Percentiles rank a stretch among this genome's conserved stretches.
These are phyloP conservation scores for Podosphaera fusca DNA, from an alignment of 2,329 filamentous ascomycete genomes.

Conservation along the genomic window DNA sequence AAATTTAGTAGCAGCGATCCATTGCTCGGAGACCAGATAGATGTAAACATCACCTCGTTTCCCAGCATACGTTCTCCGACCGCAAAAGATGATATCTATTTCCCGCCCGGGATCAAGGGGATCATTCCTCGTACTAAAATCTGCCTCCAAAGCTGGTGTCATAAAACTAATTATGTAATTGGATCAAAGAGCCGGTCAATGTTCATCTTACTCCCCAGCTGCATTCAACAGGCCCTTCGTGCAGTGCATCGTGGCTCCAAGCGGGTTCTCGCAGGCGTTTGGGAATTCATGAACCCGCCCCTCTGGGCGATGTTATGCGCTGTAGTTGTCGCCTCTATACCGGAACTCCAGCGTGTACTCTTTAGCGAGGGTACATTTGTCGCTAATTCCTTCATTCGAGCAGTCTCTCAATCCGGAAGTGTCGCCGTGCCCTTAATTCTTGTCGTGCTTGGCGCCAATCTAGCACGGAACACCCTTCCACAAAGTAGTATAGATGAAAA, in stretches of 20 bases:
- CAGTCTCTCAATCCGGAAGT: slow-evolving; percentile 61
- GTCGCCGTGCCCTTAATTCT: slow-evolving; percentile 90
- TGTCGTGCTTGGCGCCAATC: slow-evolving; percentile 82
- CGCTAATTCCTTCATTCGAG: slow-evolving; percentile 77
- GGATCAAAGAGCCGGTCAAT: slow-evolving; percentile 7
- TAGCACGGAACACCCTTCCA: slow-evolving; percentile 74
- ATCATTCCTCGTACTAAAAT: slow-evolving; percentile 19
- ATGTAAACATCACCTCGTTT: slow-evolving; percentile 38
- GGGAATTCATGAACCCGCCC: slow-evolving; percentile 95
- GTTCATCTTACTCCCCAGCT: slow-evolving; percentile 27
- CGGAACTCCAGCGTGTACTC: slow-evolving; percentile 59
- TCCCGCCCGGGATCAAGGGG: slow-evolving; percentile 21
- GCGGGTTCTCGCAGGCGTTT: slow-evolving; percentile 43
- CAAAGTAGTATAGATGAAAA: slow-evolving; percentile 34
- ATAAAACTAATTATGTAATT: slow-evolving; percentile 5
- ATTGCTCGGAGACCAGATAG: slow-evolving; percentile 6
- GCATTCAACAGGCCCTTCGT: slow-evolving; percentile 26
- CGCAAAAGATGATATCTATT: slow-evolving; percentile 12
- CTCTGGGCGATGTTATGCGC: slow-evolving; percentile 90
- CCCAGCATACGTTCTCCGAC: slow-evolving; percentile 24
- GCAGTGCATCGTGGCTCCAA: slow-evolving; percentile 19
- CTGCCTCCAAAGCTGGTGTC: slow-evolving; percentile 11
- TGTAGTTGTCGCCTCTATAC: slow-evolving; percentile 77
- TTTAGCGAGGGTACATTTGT: slow-evolving; percentile 78
- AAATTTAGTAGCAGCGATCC: slow-evolving; percentile 10